phyloP scores from a whole-genome alignment of 1,139 yeast genomes.

The Diutina pseudorugosa region DNA sequence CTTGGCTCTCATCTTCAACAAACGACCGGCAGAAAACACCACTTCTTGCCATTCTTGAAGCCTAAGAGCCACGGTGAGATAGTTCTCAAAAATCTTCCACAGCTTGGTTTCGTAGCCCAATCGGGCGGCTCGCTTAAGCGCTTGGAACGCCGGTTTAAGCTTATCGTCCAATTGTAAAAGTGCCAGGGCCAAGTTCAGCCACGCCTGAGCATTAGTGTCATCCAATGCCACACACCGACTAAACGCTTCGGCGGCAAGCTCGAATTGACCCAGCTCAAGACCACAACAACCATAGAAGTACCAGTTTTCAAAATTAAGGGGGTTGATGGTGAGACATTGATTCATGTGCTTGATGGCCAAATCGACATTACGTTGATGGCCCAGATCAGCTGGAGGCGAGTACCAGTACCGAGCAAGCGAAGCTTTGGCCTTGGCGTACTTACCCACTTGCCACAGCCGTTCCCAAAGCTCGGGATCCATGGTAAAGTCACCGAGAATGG shows the following conservation, averaged over 20 bases:
- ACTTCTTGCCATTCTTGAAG: slow-evolving; percentile 83
- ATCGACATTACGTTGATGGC: slow-evolving; percentile 38
- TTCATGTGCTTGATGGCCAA: slow-evolving; percentile 56
- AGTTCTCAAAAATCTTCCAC: slow-evolving; percentile 91
- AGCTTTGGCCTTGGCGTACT: slow-evolving; percentile 75
- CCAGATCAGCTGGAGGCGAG: slow-evolving; percentile 47
- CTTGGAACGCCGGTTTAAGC: slow-evolving; percentile 67
- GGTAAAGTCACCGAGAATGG: slow-evolving; percentile 77
- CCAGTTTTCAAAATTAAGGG: slow-evolving; percentile 80
- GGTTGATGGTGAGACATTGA: slow-evolving; percentile 64
- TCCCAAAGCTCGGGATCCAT: slow-evolving; percentile 72
- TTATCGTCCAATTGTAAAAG: slow-evolving; percentile 47
- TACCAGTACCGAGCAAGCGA: slow-evolving; percentile 68
- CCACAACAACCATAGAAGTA: slow-evolving; percentile 89
- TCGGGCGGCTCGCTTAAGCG: slow-evolving; percentile 66
- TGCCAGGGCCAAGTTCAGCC: slow-evolving; percentile 92
- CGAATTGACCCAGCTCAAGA: slow-evolving; percentile 58
- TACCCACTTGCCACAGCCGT: slow-evolving; percentile 79
- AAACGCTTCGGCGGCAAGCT: slow-evolving; percentile 84
- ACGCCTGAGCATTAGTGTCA: slow-evolving; percentile 69
- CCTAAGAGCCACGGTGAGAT: slow-evolving; percentile 68
- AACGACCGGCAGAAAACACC: slow-evolving; percentile 52
- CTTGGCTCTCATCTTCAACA: slow-evolving; percentile 36
- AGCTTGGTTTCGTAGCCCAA: slow-evolving; percentile 56
- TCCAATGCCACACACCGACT: slow-evolving; percentile 84